These are phyloP conservation scores for Fusarium tupiense DNA, from an alignment of 2,329 filamentous ascomycete genomes.

Conservation along the genomic window DNA sequence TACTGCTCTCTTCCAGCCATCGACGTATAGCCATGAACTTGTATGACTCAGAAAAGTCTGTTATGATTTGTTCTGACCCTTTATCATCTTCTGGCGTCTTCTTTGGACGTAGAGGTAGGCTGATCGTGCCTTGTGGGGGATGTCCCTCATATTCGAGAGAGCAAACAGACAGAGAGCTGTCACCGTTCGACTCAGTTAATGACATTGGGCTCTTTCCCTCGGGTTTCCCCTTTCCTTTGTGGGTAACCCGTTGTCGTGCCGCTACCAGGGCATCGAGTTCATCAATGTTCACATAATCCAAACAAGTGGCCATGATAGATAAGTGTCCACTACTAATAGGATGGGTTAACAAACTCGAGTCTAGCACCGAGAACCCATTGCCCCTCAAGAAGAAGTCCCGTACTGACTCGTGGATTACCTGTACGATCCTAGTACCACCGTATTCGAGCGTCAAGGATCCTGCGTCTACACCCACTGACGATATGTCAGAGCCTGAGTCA, in stretches of 20 bases:
- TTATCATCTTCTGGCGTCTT: rapidly evolving
- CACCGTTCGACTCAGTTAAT: rapidly evolving
- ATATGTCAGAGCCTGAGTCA: background rate
- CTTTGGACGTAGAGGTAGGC: rapidly evolving
- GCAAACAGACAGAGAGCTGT: rapidly evolving
- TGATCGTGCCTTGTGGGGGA: background rate
- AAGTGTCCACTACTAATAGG: background rate
- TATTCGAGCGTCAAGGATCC: background rate
- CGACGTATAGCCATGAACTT: rapidly evolving
- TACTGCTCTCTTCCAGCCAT: background rate
- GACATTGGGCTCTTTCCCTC: background rate
- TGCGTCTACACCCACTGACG: background rate
- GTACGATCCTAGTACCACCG: background rate
- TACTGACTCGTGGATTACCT: background rate
- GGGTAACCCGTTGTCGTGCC: rapidly evolving
- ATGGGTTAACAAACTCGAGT: rapidly evolving
- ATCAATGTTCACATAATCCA: rapidly evolving
- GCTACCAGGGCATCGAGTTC: background rate
- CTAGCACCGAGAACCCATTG: background rate
- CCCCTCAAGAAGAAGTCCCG: background rate
- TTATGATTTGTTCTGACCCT: rapidly evolving
- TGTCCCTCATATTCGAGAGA: rapidly evolving
- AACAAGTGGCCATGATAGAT: background rate
- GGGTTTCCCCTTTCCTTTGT: no score
- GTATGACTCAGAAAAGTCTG: rapidly evolving